These are phyloP conservation scores for Cystobasidiopsis lactophilus DNA, from an alignment of 768 basidiomycete genomes.

Conservation along the genomic window DNA sequence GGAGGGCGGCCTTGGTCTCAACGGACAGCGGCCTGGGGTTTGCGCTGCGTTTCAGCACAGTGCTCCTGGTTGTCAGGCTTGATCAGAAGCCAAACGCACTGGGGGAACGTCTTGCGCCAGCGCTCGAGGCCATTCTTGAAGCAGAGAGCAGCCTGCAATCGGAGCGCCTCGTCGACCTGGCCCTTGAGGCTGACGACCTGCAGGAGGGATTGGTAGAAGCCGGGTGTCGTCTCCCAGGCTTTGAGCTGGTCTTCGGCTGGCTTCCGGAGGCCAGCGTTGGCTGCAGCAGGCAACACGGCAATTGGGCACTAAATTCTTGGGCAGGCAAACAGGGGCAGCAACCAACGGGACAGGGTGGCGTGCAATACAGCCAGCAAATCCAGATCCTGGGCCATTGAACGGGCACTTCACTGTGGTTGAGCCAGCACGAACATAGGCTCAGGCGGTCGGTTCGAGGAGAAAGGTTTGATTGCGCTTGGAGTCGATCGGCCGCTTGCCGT, in stretches of 20 bases:
- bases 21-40: slow-evolving; percentile 36
- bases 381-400: too few species aligned
- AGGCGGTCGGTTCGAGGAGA: too few species aligned
- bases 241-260: slow-evolving; percentile 4
- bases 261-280: not conserved
- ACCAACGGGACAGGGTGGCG: too few species aligned
- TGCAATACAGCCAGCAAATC: too few species aligned
- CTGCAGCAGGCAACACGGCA: too few species aligned
- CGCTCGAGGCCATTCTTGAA: slow-evolving; percentile 57
- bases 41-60: not conserved
- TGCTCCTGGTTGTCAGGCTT: not conserved
- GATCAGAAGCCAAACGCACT: slow-evolving; percentile 4
- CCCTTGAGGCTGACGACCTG: slow-evolving; percentile 7
- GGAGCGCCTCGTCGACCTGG: slow-evolving; percentile 29
- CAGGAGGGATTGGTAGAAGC: slow-evolving; percentile 12
- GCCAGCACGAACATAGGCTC: too few species aligned
- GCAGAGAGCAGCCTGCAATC: slow-evolving; percentile 65
- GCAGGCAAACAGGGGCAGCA: too few species aligned
- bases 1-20: slow-evolving; percentile 45
- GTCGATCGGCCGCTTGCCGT: too few species aligned
- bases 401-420: too few species aligned
- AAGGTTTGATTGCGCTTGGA: too few species aligned
- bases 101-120: slow-evolving; percentile 40
- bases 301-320: too few species aligned
- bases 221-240: slow-evolving; percentile 8